Evolutionary conservation across 345 rosid species (phyloP), one percentile per base, ranked within the genome.

Genomic region (Eucalyptus regnans): DNA sequence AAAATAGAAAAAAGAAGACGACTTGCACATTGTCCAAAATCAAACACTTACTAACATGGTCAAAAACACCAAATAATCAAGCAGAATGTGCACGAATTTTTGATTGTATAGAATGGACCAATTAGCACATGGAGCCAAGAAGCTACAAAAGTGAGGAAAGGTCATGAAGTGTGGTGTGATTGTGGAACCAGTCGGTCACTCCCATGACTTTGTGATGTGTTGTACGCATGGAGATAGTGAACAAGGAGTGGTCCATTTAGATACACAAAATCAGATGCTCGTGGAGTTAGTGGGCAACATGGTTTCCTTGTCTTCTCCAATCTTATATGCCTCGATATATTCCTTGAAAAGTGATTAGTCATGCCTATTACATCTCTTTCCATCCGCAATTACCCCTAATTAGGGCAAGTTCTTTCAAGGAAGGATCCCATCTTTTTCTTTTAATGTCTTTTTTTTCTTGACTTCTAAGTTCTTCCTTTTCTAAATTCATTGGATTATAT

Each of bases 251-350:
- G 90, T 37, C 81, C 81, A 71, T 71, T 71, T 18, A 84, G 50
- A 54, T 91, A 90, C 31, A 37, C 48, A 60, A 87, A 89, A 86
- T 81, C 50, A 89, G 50, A 49, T 58, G 88, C 7, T 71, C 44
- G 58, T 56, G 50, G 48, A 88, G 64, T 83, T 85, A 46, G 87
- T 86, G 89, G 91, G 84, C 88, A 87, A 5, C 64, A 46, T 50
- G 50, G 88, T 88, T 90, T 27, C 22, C 89, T 89, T 91, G 91
- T 92, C 95, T 88, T 88, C 91, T 46, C 87, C 92, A 44, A 90
- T 31, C 76, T 87, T 64, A 43, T 64, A 43, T 7, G 44, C 58
- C 29, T 52, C 27, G 27, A 37, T 11, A 18, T 20, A 20, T 49
- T 29, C 23, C 51, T 64, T n/a, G 20, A 23, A 25, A 33, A 31